Evolutionary conservation across 2,329 filamentous ascomycete species (phyloP).

Genomic region (Trichoderma endophyticum): DNA sequence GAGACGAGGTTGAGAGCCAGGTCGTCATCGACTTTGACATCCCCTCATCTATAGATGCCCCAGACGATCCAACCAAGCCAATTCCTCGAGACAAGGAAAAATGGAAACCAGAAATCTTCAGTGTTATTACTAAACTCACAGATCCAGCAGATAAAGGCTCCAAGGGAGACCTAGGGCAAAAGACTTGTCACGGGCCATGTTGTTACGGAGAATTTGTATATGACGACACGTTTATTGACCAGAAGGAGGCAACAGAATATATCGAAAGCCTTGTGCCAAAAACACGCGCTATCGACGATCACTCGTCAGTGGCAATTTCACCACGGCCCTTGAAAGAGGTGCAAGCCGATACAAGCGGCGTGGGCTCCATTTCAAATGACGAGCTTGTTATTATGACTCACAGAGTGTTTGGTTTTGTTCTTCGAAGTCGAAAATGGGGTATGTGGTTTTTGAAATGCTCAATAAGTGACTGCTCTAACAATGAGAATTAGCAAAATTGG

Average conservation of each 20-base stretch:
- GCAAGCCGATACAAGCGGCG: not conserved
- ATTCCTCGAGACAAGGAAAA: not conserved
- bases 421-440: slow-evolving; percentile 35
- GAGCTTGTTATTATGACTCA: slow-evolving; percentile 32
- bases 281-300: not conserved
- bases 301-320: not conserved
- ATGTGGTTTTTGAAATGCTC: slow-evolving; percentile 6
- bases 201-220: not conserved
- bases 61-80: not conserved
- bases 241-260: not conserved
- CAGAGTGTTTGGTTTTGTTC: slow-evolving; percentile 33
- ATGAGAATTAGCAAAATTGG: not conserved
- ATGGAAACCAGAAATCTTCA: not conserved
- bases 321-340: slow-evolving; percentile 4
- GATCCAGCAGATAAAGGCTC: not conserved
- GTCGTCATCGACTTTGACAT: slow-evolving; percentile 15
- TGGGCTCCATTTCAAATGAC: slow-evolving; percentile 21
- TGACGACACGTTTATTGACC: slow-evolving; percentile 4
- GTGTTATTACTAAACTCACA: not conserved
- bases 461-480: not conserved
- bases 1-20: slow-evolving; percentile 15
- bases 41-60: not conserved
- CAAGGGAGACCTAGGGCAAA: not conserved
- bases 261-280: slow-evolving; percentile 2
- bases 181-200: not conserved